Base-by-base conservation (phyloP, 768 basidiomycete species). In the Boletus sp. region DNA sequence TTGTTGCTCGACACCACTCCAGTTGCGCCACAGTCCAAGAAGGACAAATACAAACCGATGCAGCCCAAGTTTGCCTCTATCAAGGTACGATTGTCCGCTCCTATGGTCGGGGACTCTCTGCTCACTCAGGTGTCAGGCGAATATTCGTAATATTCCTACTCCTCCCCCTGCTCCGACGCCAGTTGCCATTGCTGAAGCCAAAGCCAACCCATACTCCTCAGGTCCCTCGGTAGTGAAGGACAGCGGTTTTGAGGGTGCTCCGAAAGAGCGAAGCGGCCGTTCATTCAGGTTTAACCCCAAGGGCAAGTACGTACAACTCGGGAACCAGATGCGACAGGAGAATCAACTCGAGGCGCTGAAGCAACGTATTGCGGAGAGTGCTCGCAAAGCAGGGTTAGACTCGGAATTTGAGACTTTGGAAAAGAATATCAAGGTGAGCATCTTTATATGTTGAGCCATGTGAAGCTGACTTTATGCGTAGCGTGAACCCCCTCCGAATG, bases 11-110 rank as follows among this genome's bases (percentile, higher is more conserved):
- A 94, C 45, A 80, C 77, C 5, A 71, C 68, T 4, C 77, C 82
- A 7, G 66, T 75, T 3, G 75, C 80, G 4, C 82, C 80, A 3
- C 86, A 87, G 72, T 87, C 86, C 29, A 91, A 90, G 74, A 93
- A 95, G 72, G 92, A 97, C 71, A 77, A 90, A 59, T 97, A 97
- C 74, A 96, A 95, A 70, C 94, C 96, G 17, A 98, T 99, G 95
- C 94, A 95, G 61, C 97, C 97, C 49, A 99, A 99, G 73, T 99
- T 98, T 71, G 92, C 95, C 0, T 92, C 93, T 4, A 94, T 96
- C 73, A 94, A 89, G 78, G 92, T 87, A 18, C 47, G 77, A 63
- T 33, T 45, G 12, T 28, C 41, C 20, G 37, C 14, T 15, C 29
- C n/a, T 36, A 14, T 35, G n/a, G 14, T 54, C 5, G 11, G 30